These are phyloP conservation scores for Phytomonas sp. DNA, from an alignment of 208 protist species.

Conservation along the genomic window DNA sequence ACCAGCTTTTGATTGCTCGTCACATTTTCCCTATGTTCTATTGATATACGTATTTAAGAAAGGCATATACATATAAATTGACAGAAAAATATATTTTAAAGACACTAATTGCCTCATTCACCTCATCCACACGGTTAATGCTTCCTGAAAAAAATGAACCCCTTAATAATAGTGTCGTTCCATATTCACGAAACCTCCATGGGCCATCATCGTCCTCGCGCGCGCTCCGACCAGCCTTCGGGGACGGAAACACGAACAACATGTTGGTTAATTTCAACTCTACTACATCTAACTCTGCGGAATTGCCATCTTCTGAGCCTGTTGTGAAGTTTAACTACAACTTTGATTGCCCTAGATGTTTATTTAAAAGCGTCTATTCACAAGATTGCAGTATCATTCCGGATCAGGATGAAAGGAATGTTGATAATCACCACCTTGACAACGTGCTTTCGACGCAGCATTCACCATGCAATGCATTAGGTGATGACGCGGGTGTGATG, in stretches of 20 bases:
- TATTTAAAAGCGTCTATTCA: background rate
- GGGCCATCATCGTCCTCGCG: background rate
- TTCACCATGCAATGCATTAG: background rate
- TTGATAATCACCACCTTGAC: background rate
- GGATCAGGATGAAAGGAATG: background rate
- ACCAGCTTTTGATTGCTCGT: background rate
- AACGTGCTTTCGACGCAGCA: background rate
- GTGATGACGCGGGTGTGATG: background rate
- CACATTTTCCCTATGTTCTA: background rate
- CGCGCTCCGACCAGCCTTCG: too few species aligned
- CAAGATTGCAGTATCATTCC: background rate
- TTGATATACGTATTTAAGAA: background rate
- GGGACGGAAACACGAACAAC: background rate
- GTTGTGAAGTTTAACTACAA: background rate
- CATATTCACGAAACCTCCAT: background rate
- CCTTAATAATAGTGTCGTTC: background rate
- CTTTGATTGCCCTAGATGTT: background rate
- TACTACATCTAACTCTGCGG: background rate
- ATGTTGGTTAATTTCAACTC: background rate
- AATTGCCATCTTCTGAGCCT: background rate
- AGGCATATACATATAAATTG: too few species aligned
- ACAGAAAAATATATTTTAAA: too few species aligned
- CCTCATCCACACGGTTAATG: background rate
- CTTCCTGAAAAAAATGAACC: background rate
- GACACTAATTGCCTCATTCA: too few species aligned